phyloP scores from a whole-genome alignment of 108 stramenopile genomes.

The Conticribra weissflogii region DNA sequence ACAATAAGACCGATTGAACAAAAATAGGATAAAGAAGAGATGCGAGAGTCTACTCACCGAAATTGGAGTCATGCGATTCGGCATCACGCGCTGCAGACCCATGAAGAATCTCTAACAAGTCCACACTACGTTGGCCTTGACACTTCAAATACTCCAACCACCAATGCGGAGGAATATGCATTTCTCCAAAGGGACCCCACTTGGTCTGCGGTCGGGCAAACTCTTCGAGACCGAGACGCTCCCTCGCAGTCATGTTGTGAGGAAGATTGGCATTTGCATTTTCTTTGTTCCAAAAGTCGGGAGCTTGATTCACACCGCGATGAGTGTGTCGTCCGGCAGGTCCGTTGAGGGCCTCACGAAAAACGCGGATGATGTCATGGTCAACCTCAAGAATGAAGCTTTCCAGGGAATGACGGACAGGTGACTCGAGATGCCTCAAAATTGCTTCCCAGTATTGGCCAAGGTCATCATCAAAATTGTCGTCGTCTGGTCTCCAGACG shows the following conservation, averaged over 20 bases:
- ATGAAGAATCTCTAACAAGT: conserved; percentile 63
- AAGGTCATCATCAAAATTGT: conserved; percentile 61
- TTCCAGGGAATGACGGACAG: conserved; percentile 71
- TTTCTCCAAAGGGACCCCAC: conserved; percentile 59
- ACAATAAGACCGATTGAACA: neutral
- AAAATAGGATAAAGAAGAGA: neutral
- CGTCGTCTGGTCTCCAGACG: conserved; percentile 59
- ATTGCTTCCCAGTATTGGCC: conserved; percentile 72
- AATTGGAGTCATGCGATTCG: conserved; percentile 64
- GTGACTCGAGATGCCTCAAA: conserved; percentile 59
- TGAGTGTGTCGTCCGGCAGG: conserved; percentile 59
- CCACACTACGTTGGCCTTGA: conserved; percentile 44
- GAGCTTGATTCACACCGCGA: conserved; percentile 50
- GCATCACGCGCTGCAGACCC: conserved; percentile 67
- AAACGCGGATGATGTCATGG: conserved; percentile 76
- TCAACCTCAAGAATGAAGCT: conserved; percentile 69
- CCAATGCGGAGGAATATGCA: conserved; percentile 65
- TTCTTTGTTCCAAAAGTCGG: conserved; percentile 67
- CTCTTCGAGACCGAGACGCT: conserved; percentile 55
- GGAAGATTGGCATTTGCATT: conserved; percentile 49
- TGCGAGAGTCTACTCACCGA: conserved; percentile 10
- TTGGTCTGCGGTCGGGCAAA: conserved; percentile 47
- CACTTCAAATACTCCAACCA: conserved; percentile 72
- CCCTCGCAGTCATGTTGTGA: conserved; percentile 52
- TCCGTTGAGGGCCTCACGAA: conserved; percentile 71